Percentiles rank a stretch among this genome's conserved stretches.
These are phyloP conservation scores for Chlorella sp. DNA, from an alignment of 139 green algal species.

Conservation along the genomic window DNA sequence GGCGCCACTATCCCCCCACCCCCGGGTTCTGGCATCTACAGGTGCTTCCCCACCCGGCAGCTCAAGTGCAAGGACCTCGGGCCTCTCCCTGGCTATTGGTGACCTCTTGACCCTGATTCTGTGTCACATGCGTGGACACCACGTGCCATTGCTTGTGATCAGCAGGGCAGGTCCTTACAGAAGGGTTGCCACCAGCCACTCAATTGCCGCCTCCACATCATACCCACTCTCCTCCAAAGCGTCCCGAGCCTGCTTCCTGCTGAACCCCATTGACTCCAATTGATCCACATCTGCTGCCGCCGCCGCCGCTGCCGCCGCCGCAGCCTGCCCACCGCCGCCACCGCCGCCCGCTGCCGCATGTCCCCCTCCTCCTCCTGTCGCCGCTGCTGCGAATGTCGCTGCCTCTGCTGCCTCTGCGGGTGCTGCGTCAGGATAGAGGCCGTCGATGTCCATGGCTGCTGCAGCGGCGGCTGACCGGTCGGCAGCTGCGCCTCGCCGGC, in stretches of 20 bases:
- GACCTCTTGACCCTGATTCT: too few relatives aligned
- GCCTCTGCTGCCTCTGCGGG: not conserved
- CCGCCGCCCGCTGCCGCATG: too few relatives aligned
- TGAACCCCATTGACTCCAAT: conserved; percentile 77
- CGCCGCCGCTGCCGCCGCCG: not conserved
- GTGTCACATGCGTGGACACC: too few relatives aligned
- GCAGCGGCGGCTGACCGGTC: not conserved
- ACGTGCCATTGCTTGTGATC: too few relatives aligned
- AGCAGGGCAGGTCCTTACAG: too few relatives aligned
- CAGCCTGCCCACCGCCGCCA: not conserved
- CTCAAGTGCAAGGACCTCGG: too few relatives aligned
- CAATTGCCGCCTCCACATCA: conserved; percentile 62
- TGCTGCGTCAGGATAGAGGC: not conserved
- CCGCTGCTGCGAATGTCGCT: not conserved
- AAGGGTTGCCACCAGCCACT: conserved; percentile 70
- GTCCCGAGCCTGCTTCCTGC: conserved; percentile 60
- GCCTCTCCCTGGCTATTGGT: too few relatives aligned
- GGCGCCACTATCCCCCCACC: too few relatives aligned
- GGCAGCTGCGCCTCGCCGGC: not conserved
- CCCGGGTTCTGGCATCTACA: too few relatives aligned
- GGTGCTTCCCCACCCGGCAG: too few relatives aligned
- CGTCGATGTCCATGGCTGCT: not conserved
- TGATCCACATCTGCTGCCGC: conserved; percentile 34
- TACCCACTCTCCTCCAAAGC: conserved; percentile 70
- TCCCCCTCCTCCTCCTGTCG: not conserved